phyloP scores from a whole-genome alignment of 2,329 filamentous ascomycete genomes.

The Verticillium tricorpus region DNA sequence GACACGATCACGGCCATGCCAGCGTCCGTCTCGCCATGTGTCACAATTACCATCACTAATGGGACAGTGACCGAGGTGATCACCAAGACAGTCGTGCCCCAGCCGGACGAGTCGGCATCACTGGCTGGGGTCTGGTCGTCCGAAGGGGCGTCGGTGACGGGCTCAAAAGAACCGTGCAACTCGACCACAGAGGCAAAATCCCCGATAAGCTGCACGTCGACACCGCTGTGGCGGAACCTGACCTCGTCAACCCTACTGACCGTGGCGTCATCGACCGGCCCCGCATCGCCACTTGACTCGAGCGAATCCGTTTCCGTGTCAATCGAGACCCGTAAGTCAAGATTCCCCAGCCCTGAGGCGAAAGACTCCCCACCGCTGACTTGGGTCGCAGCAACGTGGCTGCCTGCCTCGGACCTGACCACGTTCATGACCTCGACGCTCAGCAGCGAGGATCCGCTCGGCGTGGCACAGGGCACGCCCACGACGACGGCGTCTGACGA shows the following conservation, averaged over 20 bases:
- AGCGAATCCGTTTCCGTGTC: neutral
- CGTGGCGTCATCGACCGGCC: neutral
- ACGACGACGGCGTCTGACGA: constrained; percentile 7
- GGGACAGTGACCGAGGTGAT: constrained; percentile 9
- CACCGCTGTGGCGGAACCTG: constrained; percentile 2
- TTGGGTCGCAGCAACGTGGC: neutral
- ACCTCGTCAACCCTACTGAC: constrained; percentile 6
- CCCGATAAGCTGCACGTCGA: neutral
- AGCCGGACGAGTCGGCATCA: neutral
- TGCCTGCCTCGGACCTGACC: neutral
- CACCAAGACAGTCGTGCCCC: constrained; percentile 3
- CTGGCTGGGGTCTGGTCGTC: neutral
- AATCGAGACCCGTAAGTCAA: neutral
- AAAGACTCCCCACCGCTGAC: neutral
- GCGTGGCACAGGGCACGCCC: neutral
- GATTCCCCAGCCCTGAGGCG: no score
- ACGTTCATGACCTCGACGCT: constrained; percentile 10
- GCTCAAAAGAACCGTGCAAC: neutral
- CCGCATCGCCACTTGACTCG: neutral
- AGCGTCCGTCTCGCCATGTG: constrained; percentile 1
- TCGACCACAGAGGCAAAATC: neutral
- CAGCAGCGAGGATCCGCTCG: constrained; percentile 2
- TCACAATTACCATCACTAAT: constrained; percentile 10
- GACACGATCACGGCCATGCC: neutral
- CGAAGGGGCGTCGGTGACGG: neutral